phyloP scores from a whole-genome alignment of 805 yeast species.

The Isabelozyma pseudorhagii region DNA sequence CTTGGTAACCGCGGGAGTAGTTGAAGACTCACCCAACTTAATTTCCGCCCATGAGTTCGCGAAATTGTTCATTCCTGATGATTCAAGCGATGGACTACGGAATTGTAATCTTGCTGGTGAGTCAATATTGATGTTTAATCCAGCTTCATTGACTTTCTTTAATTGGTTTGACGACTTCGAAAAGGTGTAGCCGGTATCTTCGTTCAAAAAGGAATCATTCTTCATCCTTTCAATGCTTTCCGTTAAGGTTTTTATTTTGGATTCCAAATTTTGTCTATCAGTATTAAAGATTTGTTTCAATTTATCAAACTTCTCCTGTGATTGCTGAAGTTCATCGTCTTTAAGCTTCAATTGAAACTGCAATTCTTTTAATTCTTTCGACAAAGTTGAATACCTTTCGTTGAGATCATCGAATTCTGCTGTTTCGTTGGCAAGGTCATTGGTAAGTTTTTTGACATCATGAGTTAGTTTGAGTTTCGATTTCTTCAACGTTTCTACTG shows the following conservation, averaged over 20 bases:
- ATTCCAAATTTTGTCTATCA: constrained; percentile 25
- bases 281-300: constrained; percentile 27
- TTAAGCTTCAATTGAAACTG: constrained; percentile 16
- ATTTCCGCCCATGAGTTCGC: constrained; percentile 19
- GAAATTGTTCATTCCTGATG: constrained; percentile 2
- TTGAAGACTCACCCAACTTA: constrained; percentile 47
- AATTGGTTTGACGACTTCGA: neutral
- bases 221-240: constrained; percentile 13
- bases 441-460: constrained; percentile 30
- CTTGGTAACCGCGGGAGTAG: constrained; percentile 33
- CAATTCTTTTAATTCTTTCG: constrained; percentile 22
- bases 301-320: constrained; percentile 28
- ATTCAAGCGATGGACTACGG: constrained; percentile 2
- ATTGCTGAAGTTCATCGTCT: constrained; percentile 16
- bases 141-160: constrained; percentile 1
- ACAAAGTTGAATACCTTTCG: constrained; percentile 21
- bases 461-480: constrained; percentile 24
- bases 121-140: constrained; percentile 14
- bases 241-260: constrained; percentile 20
- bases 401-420: constrained; percentile 12
- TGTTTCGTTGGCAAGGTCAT: constrained; percentile 9
- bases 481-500: constrained; percentile 28
- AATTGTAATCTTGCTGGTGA: constrained; percentile 3
- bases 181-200: neutral
- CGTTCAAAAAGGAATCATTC: neutral